Evolutionary conservation across 495 filamentous ascomycete species (phyloP), one percentile per base, ranked within the genome.

Genomic region (Aspergillus saccharolyticus): DNA sequence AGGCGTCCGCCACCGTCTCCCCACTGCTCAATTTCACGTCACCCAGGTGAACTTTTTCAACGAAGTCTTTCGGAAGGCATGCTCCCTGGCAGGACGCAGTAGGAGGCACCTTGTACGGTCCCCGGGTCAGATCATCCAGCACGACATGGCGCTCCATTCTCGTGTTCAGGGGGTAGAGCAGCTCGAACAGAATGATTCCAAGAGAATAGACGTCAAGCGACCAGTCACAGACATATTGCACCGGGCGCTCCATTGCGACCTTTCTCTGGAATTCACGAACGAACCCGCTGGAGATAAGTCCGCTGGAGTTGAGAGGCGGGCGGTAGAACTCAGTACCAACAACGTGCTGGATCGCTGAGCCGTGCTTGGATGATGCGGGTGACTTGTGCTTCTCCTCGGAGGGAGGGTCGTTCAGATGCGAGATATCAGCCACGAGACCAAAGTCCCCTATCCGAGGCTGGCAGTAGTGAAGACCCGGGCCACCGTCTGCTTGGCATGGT

Each of bases 81-180:
- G 60, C 61, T 15, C 48, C 63, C 52, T 6, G 55, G 44, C 15
- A 46, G 46, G 12, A 22, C 14, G 20, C 43, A 0, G 18, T 20
- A 9, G 53, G 16, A 0, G 53, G 25, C 17, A 45, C 44, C 9
- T 58, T 52, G 4, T 66, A 65, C 17, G 62, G 55, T 0, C 68
- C 66, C 2, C 64, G 64, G 20, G 79, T 80, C 22, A 83, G 33
- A 15, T 71, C 68, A 15, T 66, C 71, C 19, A 83, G 63, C 22
- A 81, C 74, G 15, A 79, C 55, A 20, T 76, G 78, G 33, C 80
- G 75, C 56, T 82, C 78, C 80, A 83, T 83, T 33, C 75, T 78
- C 0, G 80, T 83, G 53, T 69, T 70, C 16, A 80, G 61, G 14
- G 68, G 70, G 48, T 80, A 83, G n/a, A 79, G 43, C 28, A 79